Evolutionary conservation across 2,329 filamentous ascomycete genomes (phyloP), one percentile per base, ranked within the genome.

Genomic region (Coleophoma cylindrospora): DNA sequence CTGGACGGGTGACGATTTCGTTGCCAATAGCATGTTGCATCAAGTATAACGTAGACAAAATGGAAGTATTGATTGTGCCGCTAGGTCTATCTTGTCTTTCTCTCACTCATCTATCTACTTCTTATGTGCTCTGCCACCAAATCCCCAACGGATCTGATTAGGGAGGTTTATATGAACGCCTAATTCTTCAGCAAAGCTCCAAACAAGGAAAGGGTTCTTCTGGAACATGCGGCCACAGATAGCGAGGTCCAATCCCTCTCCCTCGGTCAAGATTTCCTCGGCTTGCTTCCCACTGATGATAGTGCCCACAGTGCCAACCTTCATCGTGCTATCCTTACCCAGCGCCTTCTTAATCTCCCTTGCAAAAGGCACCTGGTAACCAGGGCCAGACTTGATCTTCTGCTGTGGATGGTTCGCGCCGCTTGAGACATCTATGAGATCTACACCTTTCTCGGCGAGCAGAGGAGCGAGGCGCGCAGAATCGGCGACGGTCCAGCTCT

Each of bases 401-500:
- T 84, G 80, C 44, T 66, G 62, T 0, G 74, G 67, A 60, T 89
- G 81, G 44, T 79, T 79, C 3, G 87, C 89, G 1, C 81, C 87
- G 2, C 76, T 79, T 1, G 80, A 86, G 9, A 91, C 78, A 60
- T 94, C 89, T 1, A 94, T 70, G 2, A 94, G 70, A 63, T 94
- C 88, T 3, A 92, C 80, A 2, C 88, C 88, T 12, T 69, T 73
- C 1, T 81, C 77, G 0, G 83, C 83, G 0, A 94, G 71, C 0
- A 84, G 68, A 43, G 74, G 64, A 0, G 87, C 84, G 1, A 94
- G 76, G 45, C 73, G 72, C 32, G 81, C 73, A 0, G 81, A 83
- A 49, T 92, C 77, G 14, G 82, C 76, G 2, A 81, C 57, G 0
- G 77, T 86, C 88, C 89, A 94, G 59, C 77, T 81, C 56, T 83